Evolutionary conservation across 1,284 basidiomycete species (phyloP), one percentile per base, ranked within the genome.

Genomic region (Cronartium quercuum): DNA sequence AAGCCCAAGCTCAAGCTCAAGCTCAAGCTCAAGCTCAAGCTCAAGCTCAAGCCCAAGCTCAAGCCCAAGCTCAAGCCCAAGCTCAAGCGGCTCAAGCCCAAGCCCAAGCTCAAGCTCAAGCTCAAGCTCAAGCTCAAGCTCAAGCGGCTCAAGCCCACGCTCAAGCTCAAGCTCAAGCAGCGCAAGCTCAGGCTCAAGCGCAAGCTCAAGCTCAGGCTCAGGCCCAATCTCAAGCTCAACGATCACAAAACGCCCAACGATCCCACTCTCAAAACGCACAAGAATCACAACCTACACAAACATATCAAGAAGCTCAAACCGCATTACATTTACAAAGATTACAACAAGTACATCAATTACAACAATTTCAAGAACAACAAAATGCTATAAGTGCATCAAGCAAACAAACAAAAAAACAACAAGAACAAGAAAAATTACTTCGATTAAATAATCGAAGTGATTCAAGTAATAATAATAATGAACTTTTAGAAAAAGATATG

Each of bases 321-420:
- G 40, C 40, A 69, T 15, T 29, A 21, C 21, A 60, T 3, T 40
- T 60, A 18, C 57, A 41, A 42, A 34, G 58, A 37, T 55, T 47
- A 38, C 40, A 57, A 21, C 66, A 67, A n/a, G 38, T 67, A 41
- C 51, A 10, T 3, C 66, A 67, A 21, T 13, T 69, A 9, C 67
- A 69, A 37, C 51, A 51, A 7, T 13, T 69, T 41, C 55, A 69
- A 13, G 67, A 69, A 66, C 47, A 58, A 18, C 67, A 68, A 58
- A 35, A 60, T 15, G 37, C 37, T 21, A 51, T 3, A 58, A 41
- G 55, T 42, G 12, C 35, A 10, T 15, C 51, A 58, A n/a, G n/a
- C n/a, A n/a, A n/a, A 47, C 42, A 68, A 38, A 41, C 34, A 51
- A 12, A 60, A 5, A 44, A 57, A 47, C 47, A 68, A 35, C 44